Evolutionary conservation across 352 stramenopile genomes (phyloP), one percentile per base, ranked within the genome.

Genomic region (Pythium aquatile): DNA sequence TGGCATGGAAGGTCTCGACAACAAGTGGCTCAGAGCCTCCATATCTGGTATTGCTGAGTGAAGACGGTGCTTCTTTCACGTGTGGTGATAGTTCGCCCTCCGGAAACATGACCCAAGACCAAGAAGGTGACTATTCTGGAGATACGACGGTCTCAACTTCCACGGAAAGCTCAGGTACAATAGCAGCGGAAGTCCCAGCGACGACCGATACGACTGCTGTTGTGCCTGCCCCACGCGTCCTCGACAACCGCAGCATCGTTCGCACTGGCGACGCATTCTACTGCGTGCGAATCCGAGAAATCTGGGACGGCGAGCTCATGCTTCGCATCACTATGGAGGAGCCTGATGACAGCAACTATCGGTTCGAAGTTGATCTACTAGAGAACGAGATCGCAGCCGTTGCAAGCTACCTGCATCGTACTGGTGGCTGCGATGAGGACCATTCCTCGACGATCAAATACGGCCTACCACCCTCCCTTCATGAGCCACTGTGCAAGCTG

Each of bases 231-330:
- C 17, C 32, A 17, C 60, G 49, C n/a, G 78, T 76, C 17, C 73
- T 90, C 1, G 81, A 83, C 11, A 66, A 90, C 48, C 75, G 77
- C 17, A 79, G 71, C 48, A 82, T 88, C 33, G 70, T 87, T 1
- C 72, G 75, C n/a, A 65, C 84, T 14, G 70, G 53, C 26, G 69
- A 74, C 0, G 61, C 75, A 0, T 90, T 87, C 61, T 90, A 85
- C 53, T 88, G 78, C 29, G 58, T 87, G 46, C 75, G 74, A 4
- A 74, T 88, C 47, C 75, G 84, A 63, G 81, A 90, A 55, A 30
- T 87, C 1, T 90, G 78, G 78, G 78, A 90, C 48, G 78, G 73
- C 11, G 81, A 90, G n/a, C 63, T 88, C 26, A 72, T 82, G 58
- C 69, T 90, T 1, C 72, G 77, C 24, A 68, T 90, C 30, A 73